phyloP scores from a whole-genome alignment of 495 filamentous ascomycete species.

The Aspergillus campestris region DNA sequence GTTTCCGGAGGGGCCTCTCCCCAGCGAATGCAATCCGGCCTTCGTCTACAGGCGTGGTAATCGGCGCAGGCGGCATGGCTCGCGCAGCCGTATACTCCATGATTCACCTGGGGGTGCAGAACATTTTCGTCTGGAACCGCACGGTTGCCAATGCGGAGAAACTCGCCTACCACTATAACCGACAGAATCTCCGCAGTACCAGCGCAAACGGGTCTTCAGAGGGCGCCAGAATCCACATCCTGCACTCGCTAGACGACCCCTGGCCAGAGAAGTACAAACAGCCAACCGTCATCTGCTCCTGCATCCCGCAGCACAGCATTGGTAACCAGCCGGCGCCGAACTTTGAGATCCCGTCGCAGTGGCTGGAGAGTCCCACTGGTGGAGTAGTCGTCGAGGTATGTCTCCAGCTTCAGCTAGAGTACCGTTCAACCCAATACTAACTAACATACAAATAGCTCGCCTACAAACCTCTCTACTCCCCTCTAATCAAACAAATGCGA shows the following conservation, averaged over 20 bases:
- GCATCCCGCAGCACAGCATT: slow-evolving; percentile 61
- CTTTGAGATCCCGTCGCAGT: slow-evolving; percentile 60
- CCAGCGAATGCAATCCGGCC: slow-evolving; percentile 68
- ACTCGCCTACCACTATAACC: slow-evolving; percentile 62
- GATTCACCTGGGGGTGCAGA: slow-evolving; percentile 64
- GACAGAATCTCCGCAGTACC: slow-evolving; percentile 22
- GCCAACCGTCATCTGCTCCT: slow-evolving; percentile 66
- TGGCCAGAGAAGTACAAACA: slow-evolving; percentile 59
- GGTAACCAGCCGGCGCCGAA: slow-evolving; percentile 55
- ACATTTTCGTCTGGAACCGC: slow-evolving; percentile 67
- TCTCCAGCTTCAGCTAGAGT: slow-evolving; percentile 2
- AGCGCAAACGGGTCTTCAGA: slow-evolving; percentile 10
- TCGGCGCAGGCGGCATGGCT: slow-evolving; percentile 76
- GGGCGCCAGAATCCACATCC: slow-evolving; percentile 42
- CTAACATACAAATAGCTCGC: slow-evolving; percentile 40
- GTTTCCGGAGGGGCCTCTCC: slow-evolving; percentile 63
- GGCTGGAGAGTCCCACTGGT: slow-evolving; percentile 68
- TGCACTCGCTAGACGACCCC: slow-evolving; percentile 44
- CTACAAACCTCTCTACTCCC: slow-evolving; percentile 64
- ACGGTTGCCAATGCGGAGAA: slow-evolving; percentile 50
- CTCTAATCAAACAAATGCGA: slow-evolving; percentile 57
- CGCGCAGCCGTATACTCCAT: slow-evolving; percentile 73
- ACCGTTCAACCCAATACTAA: background rate
- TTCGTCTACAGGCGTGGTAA: slow-evolving; percentile 58
- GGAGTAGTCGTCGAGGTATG: slow-evolving; percentile 67